Percentiles rank a stretch among this genome's conserved stretches.
phyloP scores from a whole-genome alignment of 495 filamentous ascomycete genomes.

The Penicillium samsonianum region DNA sequence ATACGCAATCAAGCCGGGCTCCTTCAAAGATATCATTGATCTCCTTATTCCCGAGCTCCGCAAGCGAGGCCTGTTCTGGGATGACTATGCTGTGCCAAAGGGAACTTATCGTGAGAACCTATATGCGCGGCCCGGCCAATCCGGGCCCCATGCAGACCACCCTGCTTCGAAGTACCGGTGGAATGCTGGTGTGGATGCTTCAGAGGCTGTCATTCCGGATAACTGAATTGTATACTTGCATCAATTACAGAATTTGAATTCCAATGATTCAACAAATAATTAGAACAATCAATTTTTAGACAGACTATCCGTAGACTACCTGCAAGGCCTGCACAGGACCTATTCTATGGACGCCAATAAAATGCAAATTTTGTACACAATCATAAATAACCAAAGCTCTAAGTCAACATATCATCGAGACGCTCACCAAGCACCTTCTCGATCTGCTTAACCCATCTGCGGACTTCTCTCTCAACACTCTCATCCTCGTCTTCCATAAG shows the following conservation, averaged over 20 bases:
- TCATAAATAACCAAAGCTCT: slow-evolving; percentile 21
- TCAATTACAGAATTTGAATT: background rate
- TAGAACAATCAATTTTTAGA: slow-evolving; percentile 12
- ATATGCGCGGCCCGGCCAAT: slow-evolving; percentile 42
- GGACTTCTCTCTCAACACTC: slow-evolving; percentile 80
- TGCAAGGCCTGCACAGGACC: slow-evolving; percentile 18
- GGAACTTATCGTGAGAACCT: slow-evolving; percentile 54
- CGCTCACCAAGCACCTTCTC: slow-evolving; percentile 85
- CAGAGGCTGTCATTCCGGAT: slow-evolving; percentile 23
- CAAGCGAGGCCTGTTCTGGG: slow-evolving; percentile 49
- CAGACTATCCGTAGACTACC: slow-evolving; percentile 11
- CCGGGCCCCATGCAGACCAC: slow-evolving; percentile 47
- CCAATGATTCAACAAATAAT: background rate
- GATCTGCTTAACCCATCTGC: slow-evolving; percentile 82
- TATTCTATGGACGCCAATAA: slow-evolving; percentile 29
- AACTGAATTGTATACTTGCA: slow-evolving; percentile 11
- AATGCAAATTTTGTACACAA: slow-evolving; percentile 36
- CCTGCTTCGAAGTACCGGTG: slow-evolving; percentile 53
- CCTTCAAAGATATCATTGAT: slow-evolving; percentile 65
- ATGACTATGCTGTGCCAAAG: slow-evolving; percentile 47
- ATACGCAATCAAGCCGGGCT: slow-evolving; percentile 61
- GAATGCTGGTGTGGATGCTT: slow-evolving; percentile 45
- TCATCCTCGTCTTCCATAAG: slow-evolving; percentile 96
- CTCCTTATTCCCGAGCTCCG: slow-evolving; percentile 49
- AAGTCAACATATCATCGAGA: slow-evolving; percentile 87